Percentiles rank a stretch among this genome's conserved stretches.
phyloP scores from a whole-genome alignment of 371 early-diverging fungal genomes.

The Mucor sp. region DNA sequence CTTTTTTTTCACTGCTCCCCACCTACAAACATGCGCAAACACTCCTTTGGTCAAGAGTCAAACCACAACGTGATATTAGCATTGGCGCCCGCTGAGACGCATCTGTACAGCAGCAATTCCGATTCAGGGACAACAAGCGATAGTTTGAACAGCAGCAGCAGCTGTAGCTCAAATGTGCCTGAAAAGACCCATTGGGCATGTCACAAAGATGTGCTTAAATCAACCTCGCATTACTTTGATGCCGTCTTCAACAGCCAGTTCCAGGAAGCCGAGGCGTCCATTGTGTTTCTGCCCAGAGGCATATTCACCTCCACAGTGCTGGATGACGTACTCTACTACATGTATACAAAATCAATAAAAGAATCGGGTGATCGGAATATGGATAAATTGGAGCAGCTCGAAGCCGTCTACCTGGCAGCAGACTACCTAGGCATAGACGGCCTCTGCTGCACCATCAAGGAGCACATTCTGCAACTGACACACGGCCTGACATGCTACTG shows the following conservation, averaged over 20 bases:
- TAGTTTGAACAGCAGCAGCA: neutral
- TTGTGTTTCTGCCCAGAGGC: slow-evolving; percentile 35
- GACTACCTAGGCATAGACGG: slow-evolving; percentile 39
- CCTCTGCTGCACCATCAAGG: slow-evolving; percentile 19
- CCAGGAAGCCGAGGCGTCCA: slow-evolving; percentile 38
- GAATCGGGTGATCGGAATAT: slow-evolving; percentile 19
- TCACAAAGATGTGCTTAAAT: slow-evolving; percentile 39
- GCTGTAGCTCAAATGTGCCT: slow-evolving; percentile 8
- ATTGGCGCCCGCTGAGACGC: slow-evolving; percentile 16
- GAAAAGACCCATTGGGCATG: slow-evolving; percentile 33
- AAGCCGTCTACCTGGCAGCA: slow-evolving; percentile 32
- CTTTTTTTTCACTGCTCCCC: slow-evolving; percentile 3
- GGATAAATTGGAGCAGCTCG: slow-evolving; percentile 12
- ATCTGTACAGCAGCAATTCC: neutral
- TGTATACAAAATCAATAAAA: slow-evolving; percentile 30
- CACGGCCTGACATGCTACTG: slow-evolving; percentile 36
- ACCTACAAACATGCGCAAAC: slow-evolving; percentile 1
- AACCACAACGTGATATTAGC: slow-evolving; percentile 34
- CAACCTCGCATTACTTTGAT: slow-evolving; percentile 39
- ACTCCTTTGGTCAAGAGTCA: neutral
- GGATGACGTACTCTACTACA: slow-evolving; percentile 32
- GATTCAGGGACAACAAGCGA: neutral
- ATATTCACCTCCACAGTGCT: slow-evolving; percentile 33
- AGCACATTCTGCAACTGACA: slow-evolving; percentile 17
- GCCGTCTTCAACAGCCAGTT: slow-evolving; percentile 44